Conservation (phyloP, 352 stramenopile species). For the Globisporangium echinulatum region DNA sequence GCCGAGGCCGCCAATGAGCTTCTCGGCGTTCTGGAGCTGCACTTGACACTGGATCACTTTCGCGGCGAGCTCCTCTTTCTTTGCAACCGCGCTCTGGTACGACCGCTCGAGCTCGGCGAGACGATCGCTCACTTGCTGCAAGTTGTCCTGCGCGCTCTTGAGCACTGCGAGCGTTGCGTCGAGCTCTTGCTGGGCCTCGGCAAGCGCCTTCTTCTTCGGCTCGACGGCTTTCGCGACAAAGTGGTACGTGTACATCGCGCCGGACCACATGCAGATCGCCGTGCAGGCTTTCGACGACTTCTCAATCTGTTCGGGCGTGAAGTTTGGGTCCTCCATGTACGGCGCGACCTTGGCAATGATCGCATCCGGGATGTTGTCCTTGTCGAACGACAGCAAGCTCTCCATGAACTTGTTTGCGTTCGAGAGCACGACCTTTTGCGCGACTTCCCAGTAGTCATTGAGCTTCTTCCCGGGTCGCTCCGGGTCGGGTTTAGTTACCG, state of each 20-base stretch:
- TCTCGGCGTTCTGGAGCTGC: conserved; percentile 85
- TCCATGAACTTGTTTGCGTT: conserved; percentile 92
- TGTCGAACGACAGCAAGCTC: conserved; percentile 87
- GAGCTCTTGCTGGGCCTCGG: conserved; percentile 49
- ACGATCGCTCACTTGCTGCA: conserved; percentile 83
- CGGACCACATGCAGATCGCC: conserved; percentile 88
- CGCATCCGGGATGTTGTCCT: conserved; percentile 90
- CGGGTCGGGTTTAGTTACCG: conserved; percentile 81
- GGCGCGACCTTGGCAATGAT: conserved; percentile 78
- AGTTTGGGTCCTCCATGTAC: conserved; percentile 89
- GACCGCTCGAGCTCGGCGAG: conserved; percentile 79
- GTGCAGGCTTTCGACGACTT: conserved; percentile 90
- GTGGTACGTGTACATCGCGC: conserved; percentile 84
- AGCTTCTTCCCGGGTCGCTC: conserved; percentile 88
- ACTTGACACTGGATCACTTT: conserved; percentile 89
- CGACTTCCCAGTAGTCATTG: conserved; percentile 89
- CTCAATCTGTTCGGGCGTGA: conserved; percentile 88
- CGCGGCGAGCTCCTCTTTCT: conserved; percentile 87
- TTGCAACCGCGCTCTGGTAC: conserved; percentile 79
- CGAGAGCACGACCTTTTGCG: conserved; percentile 86
- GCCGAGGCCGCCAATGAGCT: conserved; percentile 75
- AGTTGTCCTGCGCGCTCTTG: conserved; percentile 44
- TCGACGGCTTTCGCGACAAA: conserved; percentile 79
- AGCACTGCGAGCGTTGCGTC: conserved; percentile 44
- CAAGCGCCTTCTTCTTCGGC: conserved; percentile 65